A percentile compares a stretch with the other conserved stretches of the same genome.
These are phyloP conservation scores for Dalbergia cochinchinensis DNA, from an alignment of 306 rosid species.

Conservation along the genomic window DNA sequence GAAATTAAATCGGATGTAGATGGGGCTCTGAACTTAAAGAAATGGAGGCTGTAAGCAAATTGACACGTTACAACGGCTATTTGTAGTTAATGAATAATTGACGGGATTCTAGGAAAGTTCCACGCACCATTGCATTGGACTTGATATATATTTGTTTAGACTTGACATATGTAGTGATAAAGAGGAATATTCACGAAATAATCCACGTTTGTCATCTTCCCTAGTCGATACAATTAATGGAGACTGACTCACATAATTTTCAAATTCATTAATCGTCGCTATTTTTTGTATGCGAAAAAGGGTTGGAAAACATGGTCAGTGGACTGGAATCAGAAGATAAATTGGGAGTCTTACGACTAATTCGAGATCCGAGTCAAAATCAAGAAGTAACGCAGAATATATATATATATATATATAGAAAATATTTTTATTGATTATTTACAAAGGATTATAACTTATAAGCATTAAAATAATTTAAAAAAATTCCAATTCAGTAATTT, in stretches of 20 bases:
- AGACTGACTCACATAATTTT: not conserved
- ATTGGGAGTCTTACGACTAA: too few relatives aligned
- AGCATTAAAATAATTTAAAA: too few relatives aligned
- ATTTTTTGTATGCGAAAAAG: not conserved
- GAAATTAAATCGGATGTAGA: not conserved
- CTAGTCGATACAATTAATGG: not conserved
- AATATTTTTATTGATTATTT: too few relatives aligned
- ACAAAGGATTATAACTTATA: too few relatives aligned
- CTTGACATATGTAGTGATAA: not conserved
- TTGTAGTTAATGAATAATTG: not conserved
- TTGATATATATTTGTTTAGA: not conserved
- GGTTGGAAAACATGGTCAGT: too few relatives aligned
- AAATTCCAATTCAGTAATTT: too few relatives aligned
- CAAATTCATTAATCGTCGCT: not conserved
- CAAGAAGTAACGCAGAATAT: too few relatives aligned
- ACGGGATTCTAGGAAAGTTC: slow-evolving; percentile 34
- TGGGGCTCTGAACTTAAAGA: slow-evolving; percentile 37
- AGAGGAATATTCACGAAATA: not conserved
- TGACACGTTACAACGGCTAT: slow-evolving; percentile 45
- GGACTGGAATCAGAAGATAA: too few relatives aligned
- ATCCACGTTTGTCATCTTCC: not conserved
- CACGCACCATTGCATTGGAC: slow-evolving; percentile 1
- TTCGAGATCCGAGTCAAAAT: too few relatives aligned
- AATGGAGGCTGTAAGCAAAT: slow-evolving; percentile 25
- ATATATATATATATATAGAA: too few relatives aligned